phyloP scores from a whole-genome alignment of 805 yeast species.

The Kodamaea kaohsiungensis region DNA sequence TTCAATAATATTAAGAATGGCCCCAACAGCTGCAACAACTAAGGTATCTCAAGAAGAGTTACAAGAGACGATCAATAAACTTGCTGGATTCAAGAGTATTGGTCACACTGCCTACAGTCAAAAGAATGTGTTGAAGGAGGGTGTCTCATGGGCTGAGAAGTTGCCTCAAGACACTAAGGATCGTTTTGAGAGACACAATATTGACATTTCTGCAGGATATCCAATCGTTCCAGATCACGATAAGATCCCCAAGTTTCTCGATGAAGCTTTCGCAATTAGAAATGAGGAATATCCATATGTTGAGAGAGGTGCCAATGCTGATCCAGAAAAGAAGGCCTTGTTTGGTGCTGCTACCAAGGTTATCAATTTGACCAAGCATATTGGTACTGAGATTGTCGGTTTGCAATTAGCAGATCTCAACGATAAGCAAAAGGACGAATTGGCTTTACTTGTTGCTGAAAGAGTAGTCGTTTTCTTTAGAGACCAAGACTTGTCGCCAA shows the following conservation, averaged over 20 bases:
- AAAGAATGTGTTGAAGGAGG: conserved; percentile 6
- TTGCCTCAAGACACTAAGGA: conserved; percentile 6
- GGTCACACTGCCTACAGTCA: conserved; percentile 8
- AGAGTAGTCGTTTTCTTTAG: conserved; percentile 32
- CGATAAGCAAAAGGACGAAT: conserved; percentile 31
- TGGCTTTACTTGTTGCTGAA: conserved; percentile 32
- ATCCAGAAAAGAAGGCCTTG: conserved; percentile 32
- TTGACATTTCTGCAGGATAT: conserved; percentile 28
- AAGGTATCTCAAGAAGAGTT: conserved; percentile 8
- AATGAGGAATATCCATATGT: conserved; percentile 24
- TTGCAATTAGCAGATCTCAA: conserved; percentile 29
- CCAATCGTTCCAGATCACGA: conserved; percentile 24
- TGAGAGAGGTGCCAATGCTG: conserved; percentile 30
- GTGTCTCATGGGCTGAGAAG: conserved; percentile 1
- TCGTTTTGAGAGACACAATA: conserved; percentile 23
- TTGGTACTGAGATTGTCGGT: conserved; percentile 34
- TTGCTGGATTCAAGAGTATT: conserved; percentile 17
- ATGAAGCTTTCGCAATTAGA: conserved; percentile 26
- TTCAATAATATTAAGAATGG: background rate
- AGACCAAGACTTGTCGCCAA: conserved; percentile 32
- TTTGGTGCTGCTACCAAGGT: conserved; percentile 33
- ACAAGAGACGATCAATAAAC: conserved; percentile 17
- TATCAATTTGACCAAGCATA: conserved; percentile 28
- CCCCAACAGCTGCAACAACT: conserved; percentile 6
- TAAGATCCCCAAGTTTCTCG: conserved; percentile 25